Conservation (phyloP, 2,329 filamentous ascomycete genomes). For the Macrophomina phaseolina region DNA sequence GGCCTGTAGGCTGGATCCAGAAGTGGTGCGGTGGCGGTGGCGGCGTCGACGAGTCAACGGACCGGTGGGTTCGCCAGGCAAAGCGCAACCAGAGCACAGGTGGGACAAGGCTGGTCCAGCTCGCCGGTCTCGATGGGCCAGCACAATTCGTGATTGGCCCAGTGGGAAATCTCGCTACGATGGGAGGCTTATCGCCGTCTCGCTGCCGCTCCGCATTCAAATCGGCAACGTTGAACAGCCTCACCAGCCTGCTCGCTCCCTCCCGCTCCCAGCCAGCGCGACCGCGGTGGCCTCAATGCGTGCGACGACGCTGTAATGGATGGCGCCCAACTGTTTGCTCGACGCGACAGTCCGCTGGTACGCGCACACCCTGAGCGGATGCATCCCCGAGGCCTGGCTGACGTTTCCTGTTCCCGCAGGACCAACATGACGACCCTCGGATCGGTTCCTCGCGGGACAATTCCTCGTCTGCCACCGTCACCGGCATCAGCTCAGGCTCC, state of each 20-base stretch:
- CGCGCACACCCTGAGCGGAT: not conserved
- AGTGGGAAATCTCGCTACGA: not conserved
- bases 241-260: not conserved
- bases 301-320: constrained; percentile 17
- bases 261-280: not conserved
- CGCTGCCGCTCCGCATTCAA: constrained; percentile 8
- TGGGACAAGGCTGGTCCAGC: not conserved
- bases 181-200: constrained; percentile 9
- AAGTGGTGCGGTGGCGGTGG: not conserved
- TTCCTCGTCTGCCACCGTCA: constrained; percentile 47
- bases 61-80: not conserved
- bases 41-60: not conserved
- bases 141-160: not conserved
- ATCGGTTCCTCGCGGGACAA: constrained; percentile 53
- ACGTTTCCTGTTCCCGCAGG: not conserved
- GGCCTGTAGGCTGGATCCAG: not conserved
- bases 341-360: constrained; percentile 3
- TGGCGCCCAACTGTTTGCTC: not conserved
- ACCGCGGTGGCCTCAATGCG: not conserved
- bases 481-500: constrained; percentile 39
- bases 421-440: constrained; percentile 42
- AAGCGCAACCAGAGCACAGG: not conserved
- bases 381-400: not conserved
- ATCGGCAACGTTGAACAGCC: constrained; percentile 10
- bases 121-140: not conserved